A percentile compares a stretch with the other conserved stretches of the same genome.
phyloP scores from a whole-genome alignment of 352 stramenopile species.

The Pythium pyrilobum region DNA sequence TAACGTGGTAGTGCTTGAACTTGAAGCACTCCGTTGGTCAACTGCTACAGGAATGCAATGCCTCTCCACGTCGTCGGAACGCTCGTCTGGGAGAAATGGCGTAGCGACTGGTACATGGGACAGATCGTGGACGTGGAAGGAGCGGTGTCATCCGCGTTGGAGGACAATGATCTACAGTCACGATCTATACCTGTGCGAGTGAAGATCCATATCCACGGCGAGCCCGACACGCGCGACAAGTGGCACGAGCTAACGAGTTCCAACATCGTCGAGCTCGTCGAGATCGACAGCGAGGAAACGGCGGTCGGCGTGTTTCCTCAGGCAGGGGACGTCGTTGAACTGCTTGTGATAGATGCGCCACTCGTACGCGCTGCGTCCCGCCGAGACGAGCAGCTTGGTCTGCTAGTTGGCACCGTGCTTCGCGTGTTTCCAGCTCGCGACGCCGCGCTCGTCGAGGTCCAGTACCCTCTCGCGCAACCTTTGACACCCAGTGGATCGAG shows the following conservation, averaged over 20 bases:
- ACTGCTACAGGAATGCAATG: conserved; percentile 1
- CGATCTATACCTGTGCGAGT: background rate
- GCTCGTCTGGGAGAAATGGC: conserved; percentile 41
- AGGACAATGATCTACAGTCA: background rate
- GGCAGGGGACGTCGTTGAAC: conserved; percentile 30
- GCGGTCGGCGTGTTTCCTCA: conserved; percentile 36
- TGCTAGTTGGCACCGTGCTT: conserved; percentile 31
- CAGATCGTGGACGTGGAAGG: conserved; percentile 23
- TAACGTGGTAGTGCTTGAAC: no score
- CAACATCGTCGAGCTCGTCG: conserved; percentile 26
- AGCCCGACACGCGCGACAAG: conserved; percentile 38
- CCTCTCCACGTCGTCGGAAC: conserved; percentile 6
- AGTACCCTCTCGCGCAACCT: conserved; percentile 24
- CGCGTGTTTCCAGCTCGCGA: conserved; percentile 40
- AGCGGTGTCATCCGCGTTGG: background rate
- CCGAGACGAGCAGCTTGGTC: conserved; percentile 4
- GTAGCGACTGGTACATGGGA: conserved; percentile 41
- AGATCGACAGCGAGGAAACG: conserved; percentile 17
- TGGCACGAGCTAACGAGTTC: conserved; percentile 24
- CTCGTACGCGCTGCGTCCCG: conserved; percentile 14
- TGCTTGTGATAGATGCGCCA: conserved; percentile 28
- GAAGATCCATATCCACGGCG: conserved; percentile 39
- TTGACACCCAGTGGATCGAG: conserved; percentile 11
- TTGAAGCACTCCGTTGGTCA: no score
- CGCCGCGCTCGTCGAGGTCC: conserved; percentile 41